Conservation (phyloP, 306 rosid genomes). For the Elaeagnus macrophylla region DNA sequence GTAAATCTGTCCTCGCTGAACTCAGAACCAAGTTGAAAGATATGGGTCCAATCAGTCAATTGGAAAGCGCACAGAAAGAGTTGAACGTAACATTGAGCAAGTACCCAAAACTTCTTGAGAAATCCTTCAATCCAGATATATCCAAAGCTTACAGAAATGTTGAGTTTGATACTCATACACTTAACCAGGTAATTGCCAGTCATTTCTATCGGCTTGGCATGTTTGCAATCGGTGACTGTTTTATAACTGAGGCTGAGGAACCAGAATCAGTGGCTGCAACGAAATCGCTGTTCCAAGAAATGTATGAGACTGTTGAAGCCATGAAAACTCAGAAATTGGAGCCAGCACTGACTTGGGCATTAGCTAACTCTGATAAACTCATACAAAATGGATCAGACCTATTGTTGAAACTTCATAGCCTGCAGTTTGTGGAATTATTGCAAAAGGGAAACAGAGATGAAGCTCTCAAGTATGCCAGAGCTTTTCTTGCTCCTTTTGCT, state of each 20-base stretch:
- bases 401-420: conserved; percentile 60
- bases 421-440: conserved; percentile 59
- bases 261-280: conserved; percentile 44
- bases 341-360: conserved; percentile 86
- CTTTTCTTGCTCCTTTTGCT: conserved; percentile 55
- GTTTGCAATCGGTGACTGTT: conserved; percentile 73
- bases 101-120: conserved; percentile 75
- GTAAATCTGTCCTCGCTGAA: conserved; percentile 39
- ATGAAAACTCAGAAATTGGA: conserved; percentile 51
- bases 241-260: conserved; percentile 47
- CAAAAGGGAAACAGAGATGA: conserved; percentile 53
- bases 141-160: conserved; percentile 80
- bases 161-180: conserved; percentile 44
- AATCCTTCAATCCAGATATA: conserved; percentile 70
- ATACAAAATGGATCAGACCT: conserved; percentile 62
- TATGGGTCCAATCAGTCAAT: conserved; percentile 48
- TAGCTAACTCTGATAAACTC: conserved; percentile 49
- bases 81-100: conserved; percentile 67
- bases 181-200: conserved; percentile 65
- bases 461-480: conserved; percentile 64
- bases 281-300: conserved; percentile 70
- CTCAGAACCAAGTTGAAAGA: conserved; percentile 49
- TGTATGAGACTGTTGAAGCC: conserved; percentile 74
- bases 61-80: conserved; percentile 76
- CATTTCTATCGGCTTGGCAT: conserved; percentile 82